Conservation (phyloP, 2,329 filamentous ascomycete species). For the Pseudocercospora macadamiae region DNA sequence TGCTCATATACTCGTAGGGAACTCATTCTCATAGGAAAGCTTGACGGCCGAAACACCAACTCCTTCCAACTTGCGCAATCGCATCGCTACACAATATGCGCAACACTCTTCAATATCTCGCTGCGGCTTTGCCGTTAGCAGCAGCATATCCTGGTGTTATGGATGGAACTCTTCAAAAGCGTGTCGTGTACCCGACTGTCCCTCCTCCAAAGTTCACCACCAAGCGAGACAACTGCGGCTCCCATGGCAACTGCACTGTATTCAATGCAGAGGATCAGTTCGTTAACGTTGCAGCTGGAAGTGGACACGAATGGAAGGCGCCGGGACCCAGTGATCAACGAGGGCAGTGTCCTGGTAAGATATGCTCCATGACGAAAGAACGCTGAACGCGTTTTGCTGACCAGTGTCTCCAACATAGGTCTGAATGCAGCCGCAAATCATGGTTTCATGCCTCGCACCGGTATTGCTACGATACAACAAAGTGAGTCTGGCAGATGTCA, state of each 20-base stretch:
- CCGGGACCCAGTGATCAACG: conserved; percentile 23
- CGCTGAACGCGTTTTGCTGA: background rate
- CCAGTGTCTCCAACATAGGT: conserved; percentile 15
- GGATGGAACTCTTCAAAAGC: conserved; percentile 17
- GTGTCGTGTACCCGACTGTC: conserved; percentile 19
- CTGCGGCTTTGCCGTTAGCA: conserved; percentile 23
- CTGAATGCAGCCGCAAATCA: conserved; percentile 35
- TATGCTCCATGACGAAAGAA: background rate
- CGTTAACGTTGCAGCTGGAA: conserved; percentile 29
- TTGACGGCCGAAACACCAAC: background rate
- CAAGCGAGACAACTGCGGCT: conserved; percentile 24
- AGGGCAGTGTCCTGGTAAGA: conserved; percentile 8
- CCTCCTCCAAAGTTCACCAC: conserved; percentile 22
- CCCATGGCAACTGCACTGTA: conserved; percentile 22
- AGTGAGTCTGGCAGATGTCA: conserved; percentile 16
- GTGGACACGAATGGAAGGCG: conserved; percentile 34
- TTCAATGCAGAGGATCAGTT: conserved; percentile 37
- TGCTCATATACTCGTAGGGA: background rate
- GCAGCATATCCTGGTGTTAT: conserved; percentile 22
- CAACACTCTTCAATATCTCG: conserved; percentile 11
- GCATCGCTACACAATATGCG: conserved; percentile 12
- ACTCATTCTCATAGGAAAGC: background rate
- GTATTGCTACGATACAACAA: conserved; percentile 32
- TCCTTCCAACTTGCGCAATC: background rate
- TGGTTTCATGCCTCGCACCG: conserved; percentile 28